These are phyloP conservation scores for Marvania coccoides DNA, from an alignment of 139 green algal genomes.

Conservation along the genomic window DNA sequence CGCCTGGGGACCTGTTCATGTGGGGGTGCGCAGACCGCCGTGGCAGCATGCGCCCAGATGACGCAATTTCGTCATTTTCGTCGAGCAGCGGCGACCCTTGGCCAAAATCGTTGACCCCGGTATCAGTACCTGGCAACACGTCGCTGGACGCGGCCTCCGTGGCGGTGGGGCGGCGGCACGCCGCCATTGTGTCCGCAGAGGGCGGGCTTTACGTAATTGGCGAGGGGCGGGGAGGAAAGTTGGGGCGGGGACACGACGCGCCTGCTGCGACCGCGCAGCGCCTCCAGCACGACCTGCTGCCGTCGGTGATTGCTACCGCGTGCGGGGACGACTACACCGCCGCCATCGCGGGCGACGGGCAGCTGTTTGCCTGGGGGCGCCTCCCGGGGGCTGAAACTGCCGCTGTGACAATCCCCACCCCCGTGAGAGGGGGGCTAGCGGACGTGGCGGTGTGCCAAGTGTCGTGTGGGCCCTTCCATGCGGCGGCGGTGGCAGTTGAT, in stretches of 20 bases:
- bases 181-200: constrained; percentile 37
- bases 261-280: constrained; percentile 30
- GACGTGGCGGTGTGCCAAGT: constrained; percentile 37
- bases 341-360: constrained; percentile 50
- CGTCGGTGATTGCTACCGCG: constrained; percentile 35
- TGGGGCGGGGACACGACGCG: constrained; percentile 51
- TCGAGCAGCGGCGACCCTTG: constrained; percentile 48
- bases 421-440: constrained; percentile 12
- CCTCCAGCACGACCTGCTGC: constrained; percentile 41
- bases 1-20: constrained; percentile 1
- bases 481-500: constrained; percentile 48
- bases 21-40: neutral
- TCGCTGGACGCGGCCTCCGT: constrained; percentile 18
- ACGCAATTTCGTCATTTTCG: constrained; percentile 4
- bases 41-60: no score
- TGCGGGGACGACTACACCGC: constrained; percentile 55
- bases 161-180: constrained; percentile 37
- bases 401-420: constrained; percentile 10
- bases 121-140: neutral
- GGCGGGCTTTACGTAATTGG: constrained; percentile 64
- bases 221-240: constrained; percentile 38
- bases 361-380: constrained; percentile 73
- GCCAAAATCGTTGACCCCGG: neutral
- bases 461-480: constrained; percentile 84
- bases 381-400: neutral